Conservation (phyloP, 2,329 filamentous ascomycete species). For the Colletotrichum sp. region DNA sequence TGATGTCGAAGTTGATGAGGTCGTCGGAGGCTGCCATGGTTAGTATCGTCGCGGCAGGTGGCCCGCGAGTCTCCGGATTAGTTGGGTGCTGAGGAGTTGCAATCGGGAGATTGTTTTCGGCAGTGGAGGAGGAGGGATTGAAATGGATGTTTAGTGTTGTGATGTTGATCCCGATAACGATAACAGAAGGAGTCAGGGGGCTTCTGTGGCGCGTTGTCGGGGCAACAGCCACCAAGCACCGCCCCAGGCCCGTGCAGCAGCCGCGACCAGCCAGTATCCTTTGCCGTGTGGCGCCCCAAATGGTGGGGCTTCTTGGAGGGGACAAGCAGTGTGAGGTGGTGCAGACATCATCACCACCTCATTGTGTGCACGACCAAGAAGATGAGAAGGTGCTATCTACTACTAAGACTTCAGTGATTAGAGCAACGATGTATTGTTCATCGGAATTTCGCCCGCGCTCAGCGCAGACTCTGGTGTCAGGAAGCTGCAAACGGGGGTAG, state of each 20-base stretch:
- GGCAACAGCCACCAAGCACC: neutral
- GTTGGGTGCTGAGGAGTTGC: neutral
- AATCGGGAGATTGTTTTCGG: conserved; percentile 1
- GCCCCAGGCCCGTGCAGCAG: neutral
- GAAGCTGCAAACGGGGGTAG: neutral
- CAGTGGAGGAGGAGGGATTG: neutral
- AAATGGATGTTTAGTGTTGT: conserved; percentile 5
- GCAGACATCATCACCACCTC: neutral
- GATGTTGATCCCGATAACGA: conserved; percentile 24
- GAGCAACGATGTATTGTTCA: neutral
- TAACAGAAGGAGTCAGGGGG: neutral
- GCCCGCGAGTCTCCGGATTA: conserved; percentile 14
- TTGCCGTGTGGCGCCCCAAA: neutral
- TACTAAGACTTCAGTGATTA: neutral
- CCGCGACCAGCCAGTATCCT: neutral
- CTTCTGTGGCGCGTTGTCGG: conserved; percentile 17
- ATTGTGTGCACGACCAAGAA: neutral
- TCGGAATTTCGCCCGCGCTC: neutral
- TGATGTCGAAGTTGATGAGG: conserved; percentile 82
- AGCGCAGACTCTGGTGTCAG: neutral
- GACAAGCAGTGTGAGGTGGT: no score
- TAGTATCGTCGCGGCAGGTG: conserved; percentile 20
- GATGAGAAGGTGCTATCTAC: neutral
- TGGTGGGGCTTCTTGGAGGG: neutral
- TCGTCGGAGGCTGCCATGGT: conserved; percentile 57